Evolutionary conservation across 805 yeast species (phyloP).

Genomic region (Candida oleophila): DNA sequence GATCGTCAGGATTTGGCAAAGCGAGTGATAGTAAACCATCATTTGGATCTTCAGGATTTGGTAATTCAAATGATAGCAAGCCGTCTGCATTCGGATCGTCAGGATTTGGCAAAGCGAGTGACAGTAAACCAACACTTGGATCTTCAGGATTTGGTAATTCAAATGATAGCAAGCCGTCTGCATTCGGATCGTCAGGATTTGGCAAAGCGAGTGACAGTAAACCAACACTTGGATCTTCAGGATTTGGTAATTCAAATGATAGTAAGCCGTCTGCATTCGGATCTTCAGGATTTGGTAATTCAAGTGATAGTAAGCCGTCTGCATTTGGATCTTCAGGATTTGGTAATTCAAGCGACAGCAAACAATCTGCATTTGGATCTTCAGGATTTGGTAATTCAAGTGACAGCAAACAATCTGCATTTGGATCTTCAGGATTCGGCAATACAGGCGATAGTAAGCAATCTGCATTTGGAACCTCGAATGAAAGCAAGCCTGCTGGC

Average conservation of each 20-base stretch:
- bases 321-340: conserved; percentile 17
- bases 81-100: conserved; percentile 10
- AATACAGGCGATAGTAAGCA: neutral
- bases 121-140: conserved; percentile 4
- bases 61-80: neutral
- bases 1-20: conserved; percentile 9
- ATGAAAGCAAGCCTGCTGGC: neutral
- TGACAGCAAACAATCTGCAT: neutral
- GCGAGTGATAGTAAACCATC: neutral
- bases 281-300: conserved; percentile 4
- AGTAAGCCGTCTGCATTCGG: conserved; percentile 6
- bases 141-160: conserved; percentile 3
- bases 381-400: conserved; percentile 10
- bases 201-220: neutral
- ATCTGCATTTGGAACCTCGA: conserved; percentile 1
- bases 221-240: conserved; percentile 9
- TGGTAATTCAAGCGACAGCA: neutral
- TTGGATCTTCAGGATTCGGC: conserved; percentile 19
- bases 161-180: neutral
- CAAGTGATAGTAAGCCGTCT: too few species aligned
- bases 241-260: conserved; percentile 11
- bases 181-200: conserved; percentile 16
- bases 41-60: conserved; percentile 12
- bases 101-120: conserved; percentile 15
- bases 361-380: conserved; percentile 6